Conservation (phyloP, 2,329 filamentous ascomycete genomes). For the Ceratocystis variospora region DNA sequence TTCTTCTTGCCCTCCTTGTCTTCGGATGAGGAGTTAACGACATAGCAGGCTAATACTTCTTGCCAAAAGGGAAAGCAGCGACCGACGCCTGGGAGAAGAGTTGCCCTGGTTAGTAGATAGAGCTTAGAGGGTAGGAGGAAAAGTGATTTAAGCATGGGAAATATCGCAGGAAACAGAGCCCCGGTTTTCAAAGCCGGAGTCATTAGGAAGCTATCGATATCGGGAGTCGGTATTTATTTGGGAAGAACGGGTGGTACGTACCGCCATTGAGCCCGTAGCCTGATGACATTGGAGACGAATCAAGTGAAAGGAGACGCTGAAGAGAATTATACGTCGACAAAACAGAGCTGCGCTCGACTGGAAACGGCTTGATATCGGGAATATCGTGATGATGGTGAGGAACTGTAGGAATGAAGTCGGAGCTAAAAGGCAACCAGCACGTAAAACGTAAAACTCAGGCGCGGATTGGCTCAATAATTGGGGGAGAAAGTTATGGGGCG, state of each 20-base stretch:
- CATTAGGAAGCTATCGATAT: background rate
- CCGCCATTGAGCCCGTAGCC: conserved; percentile 72
- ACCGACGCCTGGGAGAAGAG: conserved; percentile 36
- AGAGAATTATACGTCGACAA: background rate
- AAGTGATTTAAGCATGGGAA: background rate
- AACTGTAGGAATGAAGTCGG: background rate
- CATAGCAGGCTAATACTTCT: conserved; percentile 95
- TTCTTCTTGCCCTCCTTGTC: conserved; percentile 74
- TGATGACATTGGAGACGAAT: conserved; percentile 50
- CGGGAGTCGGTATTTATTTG: background rate
- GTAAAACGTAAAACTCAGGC: background rate
- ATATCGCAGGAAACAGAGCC: background rate
- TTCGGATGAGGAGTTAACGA: conserved; percentile 74
- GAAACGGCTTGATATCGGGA: background rate
- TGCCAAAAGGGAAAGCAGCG: conserved; percentile 99
- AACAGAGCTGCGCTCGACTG: background rate
- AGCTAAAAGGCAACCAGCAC: conserved; percentile 1
- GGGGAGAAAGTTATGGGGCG: background rate
- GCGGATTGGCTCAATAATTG: background rate
- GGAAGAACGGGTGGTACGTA: conserved; percentile 27
- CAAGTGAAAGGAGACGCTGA: background rate
- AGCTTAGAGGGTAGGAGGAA: background rate
- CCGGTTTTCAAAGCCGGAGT: background rate
- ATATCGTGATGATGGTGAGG: background rate
- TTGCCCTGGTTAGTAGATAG: background rate